Base-by-base conservation (phyloP, 805 yeast genomes). In the Yarrowia deformans region DNA sequence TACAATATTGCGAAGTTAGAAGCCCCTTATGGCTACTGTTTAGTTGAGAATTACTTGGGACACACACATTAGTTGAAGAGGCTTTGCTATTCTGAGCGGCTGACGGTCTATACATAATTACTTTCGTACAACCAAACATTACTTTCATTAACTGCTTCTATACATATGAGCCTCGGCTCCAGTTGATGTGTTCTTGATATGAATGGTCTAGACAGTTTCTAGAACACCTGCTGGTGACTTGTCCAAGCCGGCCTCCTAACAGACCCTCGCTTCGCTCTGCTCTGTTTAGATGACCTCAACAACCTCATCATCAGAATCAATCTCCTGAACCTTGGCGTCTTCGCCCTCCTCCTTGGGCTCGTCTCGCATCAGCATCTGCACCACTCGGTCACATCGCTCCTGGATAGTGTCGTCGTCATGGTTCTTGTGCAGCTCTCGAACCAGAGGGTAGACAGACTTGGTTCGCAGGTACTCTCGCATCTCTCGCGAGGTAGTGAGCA, bases 321-420 rank as follows among this genome's bases (percentile, higher is more conserved):
- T 81, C 73, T 87, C 90, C 8, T 83, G 83, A 54, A 87, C 82
- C 19, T 73, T 74, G 10, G n/a, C 52, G 10, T 49, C 54, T 9
- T 71, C 77, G 70, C 69, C 74, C 10, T 72, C 75, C 13, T 74
- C 76, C 34, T 75, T 80, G n/a, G 78, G 78, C 75, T 93, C 98
- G 75, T 94, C 98, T 82, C 98, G 87, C 95, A 90, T 90, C 72
- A 94, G 83, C 87, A 92, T 85, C 77, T 94, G 94, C 29, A 93
- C 99, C 49, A 90, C 78, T 76, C 95, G 84, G 73, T 92, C 97
- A 80, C 95, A 89, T 54, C 90, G 79, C 54, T 90, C 96, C 54
- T 82, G 82, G 29, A 91, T 83, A 19, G 79, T 81, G 34, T 82
- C 84, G 67, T 84, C 75, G 10, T 77, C 75, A 14, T 77, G 71